These are phyloP conservation scores for Penicillium verhagenii DNA, from an alignment of 495 filamentous ascomycete genomes.

Conservation along the genomic window DNA sequence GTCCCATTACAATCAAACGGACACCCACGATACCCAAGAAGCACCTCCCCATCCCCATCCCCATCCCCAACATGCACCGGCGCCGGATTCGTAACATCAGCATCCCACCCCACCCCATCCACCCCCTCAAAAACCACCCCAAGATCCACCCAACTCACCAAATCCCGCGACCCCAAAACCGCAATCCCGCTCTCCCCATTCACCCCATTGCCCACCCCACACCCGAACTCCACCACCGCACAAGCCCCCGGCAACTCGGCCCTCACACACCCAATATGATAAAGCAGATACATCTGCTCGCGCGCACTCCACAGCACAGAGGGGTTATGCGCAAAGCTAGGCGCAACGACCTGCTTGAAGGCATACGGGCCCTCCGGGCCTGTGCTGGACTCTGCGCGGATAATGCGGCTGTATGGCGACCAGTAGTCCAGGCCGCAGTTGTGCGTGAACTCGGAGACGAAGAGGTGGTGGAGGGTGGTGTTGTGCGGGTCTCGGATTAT, in stretches of 20 bases:
- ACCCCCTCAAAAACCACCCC: conserved; percentile 14
- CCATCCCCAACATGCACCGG: conserved; percentile 26
- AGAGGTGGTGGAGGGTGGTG: conserved; percentile 28
- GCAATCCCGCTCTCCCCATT: conserved; percentile 23
- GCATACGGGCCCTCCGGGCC: conserved; percentile 34
- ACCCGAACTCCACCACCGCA: conserved; percentile 9
- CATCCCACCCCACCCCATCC: conserved; percentile 14
- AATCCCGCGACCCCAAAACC: conserved; percentile 13
- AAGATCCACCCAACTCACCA: conserved; percentile 14
- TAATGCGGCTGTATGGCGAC: conserved; percentile 35
- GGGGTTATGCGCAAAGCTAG: conserved; percentile 39
- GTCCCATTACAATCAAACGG: conserved; percentile 15
- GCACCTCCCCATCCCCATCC: conserved; percentile 4
- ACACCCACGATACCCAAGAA: conserved; percentile 24
- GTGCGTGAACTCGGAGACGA: conserved; percentile 33
- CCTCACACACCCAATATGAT: conserved; percentile 31
- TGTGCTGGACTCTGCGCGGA: conserved; percentile 36
- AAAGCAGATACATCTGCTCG: conserved; percentile 33
- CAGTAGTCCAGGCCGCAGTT: conserved; percentile 39
- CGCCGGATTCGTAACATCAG: conserved; percentile 30
- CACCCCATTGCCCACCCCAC: conserved; percentile 17
- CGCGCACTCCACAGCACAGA: conserved; percentile 33
- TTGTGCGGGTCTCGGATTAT: conserved; percentile 37
- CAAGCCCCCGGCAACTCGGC: conserved; percentile 5
- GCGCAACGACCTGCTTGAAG: conserved; percentile 28